These are phyloP conservation scores for Phialemonium atrogriseum DNA, from an alignment of 2,329 filamentous ascomycete genomes.

Conservation along the genomic window DNA sequence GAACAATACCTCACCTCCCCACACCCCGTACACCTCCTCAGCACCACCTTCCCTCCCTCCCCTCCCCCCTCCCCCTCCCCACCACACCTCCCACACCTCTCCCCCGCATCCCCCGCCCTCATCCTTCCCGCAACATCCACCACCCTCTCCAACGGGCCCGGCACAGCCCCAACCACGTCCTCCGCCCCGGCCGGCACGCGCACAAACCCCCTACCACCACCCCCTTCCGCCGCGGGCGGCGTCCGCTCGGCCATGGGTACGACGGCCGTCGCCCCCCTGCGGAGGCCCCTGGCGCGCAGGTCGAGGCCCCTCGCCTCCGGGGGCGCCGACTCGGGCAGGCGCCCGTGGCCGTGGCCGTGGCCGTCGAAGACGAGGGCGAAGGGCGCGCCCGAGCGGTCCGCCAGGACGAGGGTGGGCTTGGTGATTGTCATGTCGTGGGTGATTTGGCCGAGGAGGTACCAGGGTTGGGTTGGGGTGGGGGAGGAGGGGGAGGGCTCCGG, in stretches of 20 bases:
- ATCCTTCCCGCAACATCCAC: slow-evolving; percentile 16
- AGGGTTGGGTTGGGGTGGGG: slow-evolving; percentile 9
- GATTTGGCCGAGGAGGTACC: slow-evolving; percentile 35
- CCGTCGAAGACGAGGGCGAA: slow-evolving; percentile 40
- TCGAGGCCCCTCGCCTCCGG: no score
- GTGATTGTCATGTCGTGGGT: slow-evolving; percentile 40
- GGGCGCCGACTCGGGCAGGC: no score
- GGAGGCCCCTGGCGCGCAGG: slow-evolving; percentile 21
- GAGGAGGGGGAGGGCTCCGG: slow-evolving; percentile 3
- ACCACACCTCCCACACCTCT: slow-evolving; percentile 18
- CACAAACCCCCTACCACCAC: slow-evolving; percentile 30
- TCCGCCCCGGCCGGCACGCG: slow-evolving; percentile 17
- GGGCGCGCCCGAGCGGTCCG: slow-evolving; percentile 27
- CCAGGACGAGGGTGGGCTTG: slow-evolving; percentile 37
- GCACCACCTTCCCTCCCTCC: slow-evolving; percentile 9
- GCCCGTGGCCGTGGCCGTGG: slow-evolving; percentile 22
- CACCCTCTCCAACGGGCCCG: slow-evolving; percentile 20
- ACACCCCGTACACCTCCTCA: slow-evolving; percentile 35
- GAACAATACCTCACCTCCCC: slow-evolving; percentile 34
- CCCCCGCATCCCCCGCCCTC: slow-evolving; percentile 9
- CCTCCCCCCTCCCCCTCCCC: slow-evolving; percentile 18
- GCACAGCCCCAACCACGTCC: slow-evolving; percentile 24
- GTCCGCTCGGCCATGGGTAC: slow-evolving; percentile 25
- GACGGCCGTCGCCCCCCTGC: slow-evolving; percentile 29
- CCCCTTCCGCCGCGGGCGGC: slow-evolving; percentile 17